A percentile compares a stretch with the other conserved stretches of the same genome.
phyloP scores from a whole-genome alignment of 2,329 filamentous ascomycete species.

The Pestalotiopsis sp. region DNA sequence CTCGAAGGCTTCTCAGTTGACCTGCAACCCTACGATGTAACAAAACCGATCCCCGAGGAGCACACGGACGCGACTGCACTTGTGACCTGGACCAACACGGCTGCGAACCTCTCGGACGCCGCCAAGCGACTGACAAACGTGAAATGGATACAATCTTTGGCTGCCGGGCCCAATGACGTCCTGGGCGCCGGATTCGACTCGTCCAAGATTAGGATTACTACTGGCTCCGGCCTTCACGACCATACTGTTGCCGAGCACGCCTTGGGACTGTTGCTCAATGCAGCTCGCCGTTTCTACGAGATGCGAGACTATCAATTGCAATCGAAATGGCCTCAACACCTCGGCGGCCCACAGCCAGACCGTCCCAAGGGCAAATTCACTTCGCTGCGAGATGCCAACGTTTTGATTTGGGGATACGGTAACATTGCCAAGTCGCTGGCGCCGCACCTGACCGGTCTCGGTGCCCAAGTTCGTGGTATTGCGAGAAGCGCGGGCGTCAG shows the following conservation, averaged over 20 bases:
- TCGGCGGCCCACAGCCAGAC: conserved; percentile 63
- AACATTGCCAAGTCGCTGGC: conserved; percentile 66
- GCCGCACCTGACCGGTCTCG: conserved; percentile 55
- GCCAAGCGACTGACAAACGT: conserved; percentile 57
- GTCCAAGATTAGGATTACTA: conserved; percentile 53
- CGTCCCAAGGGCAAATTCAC: conserved; percentile 59
- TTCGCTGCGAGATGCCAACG: conserved; percentile 58
- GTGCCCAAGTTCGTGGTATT: conserved; percentile 61
- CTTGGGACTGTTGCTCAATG: conserved; percentile 57
- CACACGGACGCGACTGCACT: conserved; percentile 62
- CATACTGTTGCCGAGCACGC: conserved; percentile 67
- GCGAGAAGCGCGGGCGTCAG: conserved; percentile 60
- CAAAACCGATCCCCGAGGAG: conserved; percentile 55
- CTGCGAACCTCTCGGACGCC: conserved; percentile 61
- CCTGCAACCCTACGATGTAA: conserved; percentile 64
- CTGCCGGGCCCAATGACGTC: conserved; percentile 68
- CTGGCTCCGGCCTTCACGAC: conserved; percentile 66
- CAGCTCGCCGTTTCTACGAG: conserved; percentile 60
- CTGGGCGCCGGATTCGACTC: conserved; percentile 62
- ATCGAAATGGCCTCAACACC: conserved; percentile 60
- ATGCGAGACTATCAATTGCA: conserved; percentile 65
- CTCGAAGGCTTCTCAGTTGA: conserved; percentile 61
- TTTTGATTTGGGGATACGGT: conserved; percentile 67
- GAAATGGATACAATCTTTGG: conserved; percentile 68
- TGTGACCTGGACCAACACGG: conserved; percentile 63